A percentile compares a stretch with the other conserved stretches of the same genome.
Conservation (phyloP, 371 early-diverging fungal species). For the Apophysomyces elegans region DNA sequence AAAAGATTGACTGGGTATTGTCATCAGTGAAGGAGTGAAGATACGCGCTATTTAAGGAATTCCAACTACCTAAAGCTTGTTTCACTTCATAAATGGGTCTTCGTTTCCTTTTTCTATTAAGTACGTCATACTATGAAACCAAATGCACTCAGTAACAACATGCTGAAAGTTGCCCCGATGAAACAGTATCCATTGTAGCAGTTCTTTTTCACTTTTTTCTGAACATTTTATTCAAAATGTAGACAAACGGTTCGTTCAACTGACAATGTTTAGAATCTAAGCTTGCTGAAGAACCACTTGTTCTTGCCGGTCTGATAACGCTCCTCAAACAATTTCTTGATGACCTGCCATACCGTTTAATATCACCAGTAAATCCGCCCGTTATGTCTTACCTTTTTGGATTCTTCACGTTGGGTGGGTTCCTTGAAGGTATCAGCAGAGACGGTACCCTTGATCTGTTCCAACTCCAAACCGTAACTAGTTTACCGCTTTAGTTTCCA, state of each 20-base stretch:
- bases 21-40: neutral
- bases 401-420: conserved; percentile 84
- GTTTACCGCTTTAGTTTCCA: neutral
- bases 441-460: conserved; percentile 84
- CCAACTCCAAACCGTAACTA: conserved; percentile 81
- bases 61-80: no score
- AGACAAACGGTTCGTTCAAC: neutral
- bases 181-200: no score
- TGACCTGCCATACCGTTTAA: conserved; percentile 49
- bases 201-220: neutral
- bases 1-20: neutral
- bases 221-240: neutral
- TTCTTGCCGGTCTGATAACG: conserved; percentile 94
- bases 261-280: conserved; percentile 80
- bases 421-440: conserved; percentile 89
- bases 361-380: conserved; percentile 1
- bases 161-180: no score
- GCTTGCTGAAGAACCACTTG: conserved; percentile 99
- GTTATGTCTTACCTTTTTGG: conserved; percentile 74
- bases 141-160: no score
- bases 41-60: no score
- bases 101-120: no score
- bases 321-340: conserved; percentile 94
- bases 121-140: no score
- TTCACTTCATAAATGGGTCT: no score